Percentiles rank a stretch among this genome's conserved stretches.
Conservation (phyloP, 2,329 filamentous ascomycete genomes). For the Lachnellula subtilissima region DNA sequence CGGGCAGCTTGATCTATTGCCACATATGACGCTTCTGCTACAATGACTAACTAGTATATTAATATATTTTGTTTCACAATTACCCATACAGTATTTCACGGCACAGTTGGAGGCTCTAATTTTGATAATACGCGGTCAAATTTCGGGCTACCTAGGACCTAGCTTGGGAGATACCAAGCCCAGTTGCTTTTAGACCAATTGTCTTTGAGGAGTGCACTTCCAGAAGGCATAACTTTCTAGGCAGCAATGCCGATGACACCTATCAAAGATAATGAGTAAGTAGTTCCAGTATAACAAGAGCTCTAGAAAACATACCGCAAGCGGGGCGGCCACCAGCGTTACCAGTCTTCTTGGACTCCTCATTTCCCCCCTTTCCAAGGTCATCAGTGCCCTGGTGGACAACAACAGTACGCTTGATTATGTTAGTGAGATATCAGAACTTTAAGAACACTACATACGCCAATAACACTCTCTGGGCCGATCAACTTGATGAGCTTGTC, state of each 20-base stretch:
- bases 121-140: too few species aligned
- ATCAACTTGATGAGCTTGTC: constrained; percentile 94
- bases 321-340: constrained; percentile 91
- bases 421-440: constrained; percentile 20
- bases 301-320: constrained; percentile 63
- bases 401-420: constrained; percentile 77
- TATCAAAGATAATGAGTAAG: constrained; percentile 30
- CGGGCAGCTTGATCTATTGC: neutral
- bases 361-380: constrained; percentile 84
- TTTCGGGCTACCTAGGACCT: neutral
- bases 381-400: constrained; percentile 95
- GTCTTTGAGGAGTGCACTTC: neutral
- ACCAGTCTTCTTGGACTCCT: constrained; percentile 97
- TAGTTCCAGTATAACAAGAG: neutral
- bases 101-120: neutral
- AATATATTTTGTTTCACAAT: too few species aligned
- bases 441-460: constrained; percentile 52
- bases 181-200: neutral
- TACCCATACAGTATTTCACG: neutral
- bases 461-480: constrained; percentile 89
- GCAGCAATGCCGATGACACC: constrained; percentile 85
- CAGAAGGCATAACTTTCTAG: constrained; percentile 40
- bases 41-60: too few species aligned
- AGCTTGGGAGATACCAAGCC: neutral
- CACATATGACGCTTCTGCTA: too few species aligned